Base-by-base conservation (phyloP, 495 filamentous ascomycete genomes). In the Penicillium dipodomyicola region DNA sequence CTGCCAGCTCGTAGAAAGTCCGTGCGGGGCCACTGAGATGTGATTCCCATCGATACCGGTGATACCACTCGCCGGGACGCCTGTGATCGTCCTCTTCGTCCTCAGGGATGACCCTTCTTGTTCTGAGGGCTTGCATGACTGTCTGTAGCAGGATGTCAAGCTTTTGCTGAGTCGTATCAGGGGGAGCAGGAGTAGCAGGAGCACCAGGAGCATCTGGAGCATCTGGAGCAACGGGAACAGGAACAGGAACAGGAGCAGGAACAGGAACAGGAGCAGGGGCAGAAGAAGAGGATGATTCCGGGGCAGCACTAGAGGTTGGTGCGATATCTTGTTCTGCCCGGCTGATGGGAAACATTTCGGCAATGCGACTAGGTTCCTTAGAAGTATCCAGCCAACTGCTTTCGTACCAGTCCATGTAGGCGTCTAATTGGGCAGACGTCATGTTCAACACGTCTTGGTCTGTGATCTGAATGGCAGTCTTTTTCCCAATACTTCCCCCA, bases 371-470 rank as follows among this genome's bases (percentile, higher is more conserved):
- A 14, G 69, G 53, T n/a, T 42, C 61, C 61, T 39, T 52, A 15
- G 33, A 50, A 2, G 44, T 62, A 49, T 83, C 78, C 45, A 88
- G 65, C 82, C 86, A 95, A 29, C 77, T 90, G 60, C 82, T 80
- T 66, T 93, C 87, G 64, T 90, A 96, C 89, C 90, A 97, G 68
- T 92, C 84, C 78, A 98, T 77, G 57, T 96, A 96, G 48, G 88
- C 81, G 59, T 94, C 87, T 50, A 97, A 67, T 56, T 95, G 82
- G 10, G 75, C 65, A 17, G 79, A 77, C 1, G 73, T 79, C 87
- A 97, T 87, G 3, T 69, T 65, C 57, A 92, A 82, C 2, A 90
- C 77, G 49, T 95, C 87, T 1, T 76, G 70, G 20, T 93, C 85
- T 5, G 77, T 83, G 49, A 90, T 70, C 9, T 81, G 67, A 40